These are phyloP conservation scores for Arthrobotrys musiformis DNA, from an alignment of 2,329 filamentous ascomycete species.

Conservation along the genomic window DNA sequence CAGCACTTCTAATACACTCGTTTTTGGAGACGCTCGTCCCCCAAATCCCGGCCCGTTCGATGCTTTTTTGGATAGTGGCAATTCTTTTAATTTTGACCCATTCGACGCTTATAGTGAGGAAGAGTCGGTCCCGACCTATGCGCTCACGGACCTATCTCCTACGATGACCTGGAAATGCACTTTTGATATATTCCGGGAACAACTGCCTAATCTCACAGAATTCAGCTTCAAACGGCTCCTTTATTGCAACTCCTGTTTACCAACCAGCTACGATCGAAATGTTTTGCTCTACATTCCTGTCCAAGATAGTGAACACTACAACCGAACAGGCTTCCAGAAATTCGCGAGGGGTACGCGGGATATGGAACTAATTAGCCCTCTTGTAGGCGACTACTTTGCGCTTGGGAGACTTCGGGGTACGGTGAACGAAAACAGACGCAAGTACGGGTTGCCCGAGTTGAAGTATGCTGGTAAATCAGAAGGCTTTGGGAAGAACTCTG, in stretches of 20 bases:
- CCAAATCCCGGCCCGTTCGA: too few relatives aligned
- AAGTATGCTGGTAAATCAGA: neutral
- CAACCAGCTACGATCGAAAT: too few relatives aligned
- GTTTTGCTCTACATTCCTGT: neutral
- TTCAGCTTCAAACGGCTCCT: neutral
- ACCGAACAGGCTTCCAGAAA: neutral
- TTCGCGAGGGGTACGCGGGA: neutral
- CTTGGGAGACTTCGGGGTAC: neutral
- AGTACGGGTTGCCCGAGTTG: neutral
- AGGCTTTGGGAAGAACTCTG: neutral
- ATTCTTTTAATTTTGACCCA: neutral
- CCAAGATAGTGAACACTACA: neutral
- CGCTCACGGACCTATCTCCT: neutral
- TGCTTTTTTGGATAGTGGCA: neutral
- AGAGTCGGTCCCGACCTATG: neutral
- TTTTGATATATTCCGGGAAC: neutral
- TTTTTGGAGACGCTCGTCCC: neutral
- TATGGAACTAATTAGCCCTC: constrained; percentile 1
- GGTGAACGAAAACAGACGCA: neutral
- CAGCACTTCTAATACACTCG: too few relatives aligned
- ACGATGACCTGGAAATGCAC: neutral
- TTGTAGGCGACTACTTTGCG: neutral
- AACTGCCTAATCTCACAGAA: neutral
- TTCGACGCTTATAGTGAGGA: neutral
- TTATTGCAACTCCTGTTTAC: neutral